Percentiles rank a stretch among this genome's conserved stretches.
phyloP scores from a whole-genome alignment of 2,329 filamentous ascomycete species.

The Colletotrichum nymphaeae region DNA sequence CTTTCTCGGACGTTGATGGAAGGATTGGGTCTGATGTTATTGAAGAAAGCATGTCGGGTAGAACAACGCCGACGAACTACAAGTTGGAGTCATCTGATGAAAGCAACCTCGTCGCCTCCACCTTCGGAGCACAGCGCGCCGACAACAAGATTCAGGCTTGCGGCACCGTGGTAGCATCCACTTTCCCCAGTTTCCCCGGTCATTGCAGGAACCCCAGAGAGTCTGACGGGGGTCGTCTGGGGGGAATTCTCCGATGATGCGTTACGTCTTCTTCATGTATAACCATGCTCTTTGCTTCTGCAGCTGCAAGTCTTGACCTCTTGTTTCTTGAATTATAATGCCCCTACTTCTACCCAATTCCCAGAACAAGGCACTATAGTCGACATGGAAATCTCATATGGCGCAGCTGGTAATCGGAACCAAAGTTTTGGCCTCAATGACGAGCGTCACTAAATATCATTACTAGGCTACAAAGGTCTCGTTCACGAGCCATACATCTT shows the following conservation, averaged over 20 bases:
- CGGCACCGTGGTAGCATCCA: neutral
- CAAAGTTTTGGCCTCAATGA: neutral
- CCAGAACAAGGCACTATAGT: neutral
- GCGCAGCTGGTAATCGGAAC: neutral
- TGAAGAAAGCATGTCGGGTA: neutral
- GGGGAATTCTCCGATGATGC: neutral
- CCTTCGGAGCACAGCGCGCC: slow-evolving; percentile 6
- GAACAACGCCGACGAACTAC: neutral
- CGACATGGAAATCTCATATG: slow-evolving; percentile 2
- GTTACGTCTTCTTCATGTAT: neutral
- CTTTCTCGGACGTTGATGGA: neutral
- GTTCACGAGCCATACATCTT: slow-evolving; percentile 6
- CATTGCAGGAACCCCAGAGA: neutral
- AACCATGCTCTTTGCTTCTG: neutral
- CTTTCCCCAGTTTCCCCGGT: slow-evolving; percentile 20
- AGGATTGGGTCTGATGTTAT: neutral
- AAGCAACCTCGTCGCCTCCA: slow-evolving; percentile 6
- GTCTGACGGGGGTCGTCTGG: neutral
- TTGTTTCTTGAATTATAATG: neutral
- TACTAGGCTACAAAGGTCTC: slow-evolving; percentile 11
- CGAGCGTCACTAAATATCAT: neutral
- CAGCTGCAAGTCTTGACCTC: neutral
- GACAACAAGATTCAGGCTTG: neutral
- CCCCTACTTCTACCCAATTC: neutral
- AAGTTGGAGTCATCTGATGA: neutral